phyloP scores from a whole-genome alignment of 164 flowering plant species.

The Liquidambar formosana region DNA sequence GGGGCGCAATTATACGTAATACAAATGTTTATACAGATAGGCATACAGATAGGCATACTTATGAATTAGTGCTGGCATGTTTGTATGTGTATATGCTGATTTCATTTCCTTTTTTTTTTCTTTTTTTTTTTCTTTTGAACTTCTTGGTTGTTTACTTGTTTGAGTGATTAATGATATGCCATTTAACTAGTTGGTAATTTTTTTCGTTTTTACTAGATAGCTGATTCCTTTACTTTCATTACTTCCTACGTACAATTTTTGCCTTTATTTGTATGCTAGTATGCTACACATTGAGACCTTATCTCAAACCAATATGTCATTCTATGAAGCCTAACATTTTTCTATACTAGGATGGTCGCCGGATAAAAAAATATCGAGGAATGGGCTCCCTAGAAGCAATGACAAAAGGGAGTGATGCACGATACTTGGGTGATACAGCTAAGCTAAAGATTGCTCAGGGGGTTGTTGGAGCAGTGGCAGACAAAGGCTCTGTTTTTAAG shows the following conservation, averaged over 20 bases:
- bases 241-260: no score
- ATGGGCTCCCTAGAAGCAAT: constrained; percentile 99
- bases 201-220: no score
- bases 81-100: not conserved
- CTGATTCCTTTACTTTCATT: no score
- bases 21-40: no score
- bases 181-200: no score
- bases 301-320: not conserved
- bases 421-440: constrained; percentile 83
- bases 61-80: no score
- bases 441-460: constrained; percentile 94
- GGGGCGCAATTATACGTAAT: no score
- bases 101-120: no score
- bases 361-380: constrained; percentile 84
- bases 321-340: constrained; percentile 2
- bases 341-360: constrained; percentile 52
- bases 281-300: not conserved
- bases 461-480: constrained; percentile 87
- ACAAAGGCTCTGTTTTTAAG: constrained; percentile 84
- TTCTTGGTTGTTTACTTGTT: no score
- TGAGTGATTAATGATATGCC: no score
- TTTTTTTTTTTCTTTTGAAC: no score
- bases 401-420: constrained; percentile 87
- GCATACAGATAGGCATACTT: no score
- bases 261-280: not conserved